These are phyloP conservation scores for Domatiomyces globalis DNA, from an alignment of 2,329 filamentous ascomycete species.

Conservation along the genomic window DNA sequence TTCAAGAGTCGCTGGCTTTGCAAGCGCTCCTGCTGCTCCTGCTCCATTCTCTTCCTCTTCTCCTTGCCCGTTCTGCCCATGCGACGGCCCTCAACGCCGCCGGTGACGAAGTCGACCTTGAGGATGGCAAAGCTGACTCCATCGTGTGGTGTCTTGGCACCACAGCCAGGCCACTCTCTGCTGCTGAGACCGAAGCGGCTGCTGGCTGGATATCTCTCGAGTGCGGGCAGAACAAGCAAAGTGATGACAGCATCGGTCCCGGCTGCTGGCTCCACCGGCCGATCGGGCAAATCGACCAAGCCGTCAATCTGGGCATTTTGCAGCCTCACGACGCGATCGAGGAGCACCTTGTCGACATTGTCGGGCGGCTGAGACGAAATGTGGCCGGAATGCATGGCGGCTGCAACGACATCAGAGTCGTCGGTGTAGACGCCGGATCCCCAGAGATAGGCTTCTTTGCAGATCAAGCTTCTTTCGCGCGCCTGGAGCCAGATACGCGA, in stretches of 20 bases:
- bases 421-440: slow-evolving; percentile 91
- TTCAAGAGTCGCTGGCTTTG: slow-evolving; percentile 11
- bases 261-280: slow-evolving; percentile 38
- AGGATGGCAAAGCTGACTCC: slow-evolving; percentile 80
- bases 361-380: slow-evolving; percentile 77
- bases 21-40: slow-evolving; percentile 21
- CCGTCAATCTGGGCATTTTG: slow-evolving; percentile 35
- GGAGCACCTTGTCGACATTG: slow-evolving; percentile 55
- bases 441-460: slow-evolving; percentile 67
- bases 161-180: slow-evolving; percentile 46
- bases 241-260: slow-evolving; percentile 78
- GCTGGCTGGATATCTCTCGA: slow-evolving; percentile 62
- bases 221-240: slow-evolving; percentile 62
- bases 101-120: slow-evolving; percentile 72
- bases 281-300: slow-evolving; percentile 24
- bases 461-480: slow-evolving; percentile 66
- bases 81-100: slow-evolving; percentile 37
- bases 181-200: slow-evolving; percentile 71
- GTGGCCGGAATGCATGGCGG: slow-evolving; percentile 87
- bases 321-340: slow-evolving; percentile 42
- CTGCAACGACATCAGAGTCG: slow-evolving; percentile 83
- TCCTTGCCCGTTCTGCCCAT: slow-evolving; percentile 34
- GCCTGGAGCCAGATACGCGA: slow-evolving; percentile 61
- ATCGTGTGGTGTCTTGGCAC: slow-evolving; percentile 52
- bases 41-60: slow-evolving; percentile 35